These are phyloP conservation scores for Scheffersomyces segobiensis DNA, from an alignment of 1,139 yeast species.

Conservation along the genomic window DNA sequence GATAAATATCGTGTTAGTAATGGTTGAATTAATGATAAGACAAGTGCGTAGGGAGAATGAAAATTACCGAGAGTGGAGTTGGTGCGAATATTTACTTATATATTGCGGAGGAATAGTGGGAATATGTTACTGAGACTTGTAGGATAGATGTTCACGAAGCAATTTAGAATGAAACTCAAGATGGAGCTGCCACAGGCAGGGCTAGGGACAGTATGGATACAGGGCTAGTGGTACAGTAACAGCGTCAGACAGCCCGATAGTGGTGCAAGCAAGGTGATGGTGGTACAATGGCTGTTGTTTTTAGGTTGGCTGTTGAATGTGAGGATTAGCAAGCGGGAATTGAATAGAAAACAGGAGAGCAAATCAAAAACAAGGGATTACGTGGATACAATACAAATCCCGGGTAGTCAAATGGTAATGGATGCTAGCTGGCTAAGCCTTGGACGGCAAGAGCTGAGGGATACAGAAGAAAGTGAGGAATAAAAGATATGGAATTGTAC, in stretches of 20 bases:
- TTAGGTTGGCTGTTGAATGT: too few species aligned
- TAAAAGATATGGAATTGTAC: conserved; percentile 3
- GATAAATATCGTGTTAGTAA: not conserved
- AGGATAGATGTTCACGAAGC: not conserved
- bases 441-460: conserved; percentile 2
- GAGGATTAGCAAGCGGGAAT: not conserved
- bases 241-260: not conserved
- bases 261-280: not conserved
- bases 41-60: not conserved
- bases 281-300: not conserved
- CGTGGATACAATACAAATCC: not conserved
- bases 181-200: not conserved
- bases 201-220: not conserved
- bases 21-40: not conserved
- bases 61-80: not conserved
- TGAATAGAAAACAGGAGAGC: not conserved
- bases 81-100: not conserved
- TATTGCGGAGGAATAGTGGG: not conserved
- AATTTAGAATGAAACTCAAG: not conserved
- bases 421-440: not conserved
- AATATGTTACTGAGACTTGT: not conserved
- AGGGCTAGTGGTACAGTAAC: not conserved
- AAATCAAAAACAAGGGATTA: not conserved
- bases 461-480: conserved; percentile 2
- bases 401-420: not conserved